phyloP scores from a whole-genome alignment of 108 stramenopile species.

The Tribonema minus region DNA sequence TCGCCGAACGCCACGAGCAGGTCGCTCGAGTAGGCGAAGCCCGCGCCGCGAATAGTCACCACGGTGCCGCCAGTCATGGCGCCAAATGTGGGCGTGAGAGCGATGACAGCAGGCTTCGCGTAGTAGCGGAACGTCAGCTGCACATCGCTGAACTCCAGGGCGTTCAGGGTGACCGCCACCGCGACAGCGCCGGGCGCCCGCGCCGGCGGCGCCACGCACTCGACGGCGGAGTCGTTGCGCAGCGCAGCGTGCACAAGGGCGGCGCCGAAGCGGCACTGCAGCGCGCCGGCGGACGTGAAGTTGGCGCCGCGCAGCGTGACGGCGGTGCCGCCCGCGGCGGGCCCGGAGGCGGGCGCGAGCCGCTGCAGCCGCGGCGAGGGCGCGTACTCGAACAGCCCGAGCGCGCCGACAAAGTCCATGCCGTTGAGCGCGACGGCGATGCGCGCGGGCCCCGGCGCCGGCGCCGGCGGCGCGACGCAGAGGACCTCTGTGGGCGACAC shows the following conservation, averaged over 20 bases:
- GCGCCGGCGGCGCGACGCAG: background rate
- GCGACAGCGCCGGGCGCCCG: no score
- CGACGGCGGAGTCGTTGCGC: no score
- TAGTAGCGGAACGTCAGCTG: no score
- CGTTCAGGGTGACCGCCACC: constrained; percentile 31
- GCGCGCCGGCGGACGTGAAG: background rate
- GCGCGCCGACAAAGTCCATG: constrained; percentile 1
- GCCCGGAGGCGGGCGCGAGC: background rate
- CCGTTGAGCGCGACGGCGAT: constrained; percentile 26
- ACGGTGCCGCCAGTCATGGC: no score
- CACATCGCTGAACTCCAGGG: constrained; percentile 26
- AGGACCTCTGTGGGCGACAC: background rate
- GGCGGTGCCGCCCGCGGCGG: background rate
- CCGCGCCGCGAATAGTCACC: no score
- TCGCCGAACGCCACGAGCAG: constrained; percentile 20
- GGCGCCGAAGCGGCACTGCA: background rate
- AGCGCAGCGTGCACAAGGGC: background rate
- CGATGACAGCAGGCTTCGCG: no score
- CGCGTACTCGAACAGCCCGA: background rate
- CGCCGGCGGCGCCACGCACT: no score
- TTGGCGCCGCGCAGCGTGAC: background rate
- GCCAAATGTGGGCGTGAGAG: no score
- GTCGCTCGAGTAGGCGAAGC: no score
- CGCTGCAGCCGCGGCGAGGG: no score
- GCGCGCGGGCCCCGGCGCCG: background rate